Conservation (phyloP, 768 basidiomycete genomes). For the Lanmaoa rubissima region DNA sequence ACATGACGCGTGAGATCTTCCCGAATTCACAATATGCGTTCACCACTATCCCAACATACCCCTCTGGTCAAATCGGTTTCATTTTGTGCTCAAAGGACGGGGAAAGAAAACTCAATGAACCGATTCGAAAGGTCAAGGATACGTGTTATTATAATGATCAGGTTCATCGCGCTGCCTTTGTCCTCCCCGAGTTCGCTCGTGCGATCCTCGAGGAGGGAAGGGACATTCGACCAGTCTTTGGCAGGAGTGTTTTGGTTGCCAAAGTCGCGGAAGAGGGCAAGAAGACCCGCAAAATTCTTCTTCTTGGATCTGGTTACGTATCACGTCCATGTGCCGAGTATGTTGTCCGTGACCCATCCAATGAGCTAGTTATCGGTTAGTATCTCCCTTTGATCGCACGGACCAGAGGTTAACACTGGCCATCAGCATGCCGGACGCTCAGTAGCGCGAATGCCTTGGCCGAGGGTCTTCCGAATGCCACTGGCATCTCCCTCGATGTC, state of each 20-base stretch:
- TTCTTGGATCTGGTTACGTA: constrained; percentile 94
- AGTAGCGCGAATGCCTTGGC: constrained; percentile 68
- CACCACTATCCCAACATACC: constrained; percentile 97
- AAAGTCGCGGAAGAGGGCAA: constrained; percentile 46
- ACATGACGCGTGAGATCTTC: constrained; percentile 73
- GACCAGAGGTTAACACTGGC: neutral
- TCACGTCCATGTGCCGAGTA: constrained; percentile 97
- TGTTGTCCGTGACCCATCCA: constrained; percentile 74
- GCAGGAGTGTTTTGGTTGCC: constrained; percentile 51
- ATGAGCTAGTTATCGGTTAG: constrained; percentile 82
- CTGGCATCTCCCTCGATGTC: constrained; percentile 82
- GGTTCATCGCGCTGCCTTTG: constrained; percentile 80
- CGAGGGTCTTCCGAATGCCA: constrained; percentile 64
- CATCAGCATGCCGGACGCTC: constrained; percentile 83
- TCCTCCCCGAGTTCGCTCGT: constrained; percentile 90
- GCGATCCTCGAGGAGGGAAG: constrained; percentile 69
- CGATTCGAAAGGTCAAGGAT: constrained; percentile 65
- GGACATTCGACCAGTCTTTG: constrained; percentile 73
- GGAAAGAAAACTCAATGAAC: constrained; percentile 65
- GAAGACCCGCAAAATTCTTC: constrained; percentile 62
- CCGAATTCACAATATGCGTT: constrained; percentile 84
- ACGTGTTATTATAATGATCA: constrained; percentile 85
- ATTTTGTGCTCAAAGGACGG: constrained; percentile 81
- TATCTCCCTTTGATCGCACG: neutral
- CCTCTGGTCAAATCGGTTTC: constrained; percentile 97